Percentiles rank a stretch among this genome's conserved stretches.
Evolutionary conservation across 1,284 basidiomycete species (phyloP).

Genomic region (Cutaneotrichosporon spelunceum): DNA sequence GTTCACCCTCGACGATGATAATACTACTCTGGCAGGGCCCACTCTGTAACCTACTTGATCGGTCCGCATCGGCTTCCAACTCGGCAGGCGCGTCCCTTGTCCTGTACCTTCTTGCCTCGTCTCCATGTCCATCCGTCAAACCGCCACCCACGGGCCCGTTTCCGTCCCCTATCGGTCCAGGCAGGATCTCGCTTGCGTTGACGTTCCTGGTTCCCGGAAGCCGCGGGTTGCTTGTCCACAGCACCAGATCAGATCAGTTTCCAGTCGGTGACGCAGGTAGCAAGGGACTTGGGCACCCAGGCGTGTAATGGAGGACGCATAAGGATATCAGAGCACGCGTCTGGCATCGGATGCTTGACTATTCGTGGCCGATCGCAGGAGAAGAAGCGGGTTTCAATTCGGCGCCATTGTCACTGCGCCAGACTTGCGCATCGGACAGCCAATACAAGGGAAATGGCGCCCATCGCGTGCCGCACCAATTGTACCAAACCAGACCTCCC

Average conservation of each 20-base stretch:
- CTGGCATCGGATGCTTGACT: background rate
- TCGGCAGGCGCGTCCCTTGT: background rate
- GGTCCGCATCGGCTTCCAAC: background rate
- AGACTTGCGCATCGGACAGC: background rate
- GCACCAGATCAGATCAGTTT: background rate
- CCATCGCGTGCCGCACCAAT: background rate
- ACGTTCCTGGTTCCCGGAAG: background rate
- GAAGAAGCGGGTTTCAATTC: background rate
- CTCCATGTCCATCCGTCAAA: background rate
- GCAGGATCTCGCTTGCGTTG: background rate
- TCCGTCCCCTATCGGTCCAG: background rate
- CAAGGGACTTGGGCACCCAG: background rate
- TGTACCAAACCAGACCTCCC: background rate
- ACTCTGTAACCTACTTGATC: background rate
- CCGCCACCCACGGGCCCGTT: background rate
- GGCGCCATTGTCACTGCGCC: background rate
- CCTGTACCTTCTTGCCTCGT: background rate
- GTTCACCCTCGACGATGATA: background rate
- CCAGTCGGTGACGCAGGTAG: background rate
- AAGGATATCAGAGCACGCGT: background rate
- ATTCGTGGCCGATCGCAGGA: background rate
- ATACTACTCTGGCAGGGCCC: too few species aligned
- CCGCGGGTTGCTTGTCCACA: background rate
- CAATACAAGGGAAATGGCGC: background rate
- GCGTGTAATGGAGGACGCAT: background rate